Percentiles rank a stretch among this genome's conserved stretches.
phyloP scores from a whole-genome alignment of 306 rosid species.

The Cicer cuneatum region DNA sequence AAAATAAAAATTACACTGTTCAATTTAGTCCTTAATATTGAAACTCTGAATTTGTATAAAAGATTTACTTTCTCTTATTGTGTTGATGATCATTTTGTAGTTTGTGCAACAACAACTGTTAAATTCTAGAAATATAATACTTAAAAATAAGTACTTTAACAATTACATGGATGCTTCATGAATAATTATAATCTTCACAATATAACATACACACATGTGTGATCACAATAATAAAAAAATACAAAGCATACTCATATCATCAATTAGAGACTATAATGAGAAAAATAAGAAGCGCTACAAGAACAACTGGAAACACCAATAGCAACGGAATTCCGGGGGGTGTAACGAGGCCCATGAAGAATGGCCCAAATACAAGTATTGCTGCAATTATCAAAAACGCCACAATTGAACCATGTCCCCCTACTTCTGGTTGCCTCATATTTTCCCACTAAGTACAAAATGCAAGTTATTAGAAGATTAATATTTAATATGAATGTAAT shows the following conservation, averaged over 20 bases:
- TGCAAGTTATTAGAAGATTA: background rate
- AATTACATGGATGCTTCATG: background rate
- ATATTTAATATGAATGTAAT: background rate
- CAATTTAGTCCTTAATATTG: too few species aligned
- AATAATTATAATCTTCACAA: background rate
- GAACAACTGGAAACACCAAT: constrained; percentile 26
- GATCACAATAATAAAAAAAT: too few species aligned
- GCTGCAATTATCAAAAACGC: constrained; percentile 10
- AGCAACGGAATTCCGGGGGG: constrained; percentile 45
- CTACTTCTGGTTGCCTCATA: constrained; percentile 49
- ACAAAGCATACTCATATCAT: background rate
- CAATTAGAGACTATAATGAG: constrained; percentile 28
- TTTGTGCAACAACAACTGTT: too few species aligned
- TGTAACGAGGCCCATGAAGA: background rate
- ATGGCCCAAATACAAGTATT: constrained; percentile 33
- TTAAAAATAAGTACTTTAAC: background rate
- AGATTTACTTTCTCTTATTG: too few species aligned
- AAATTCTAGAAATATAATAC: too few species aligned
- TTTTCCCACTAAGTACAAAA: background rate
- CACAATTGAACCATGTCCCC: constrained; percentile 46
- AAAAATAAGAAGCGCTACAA: constrained; percentile 20
- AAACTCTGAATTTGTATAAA: too few species aligned
- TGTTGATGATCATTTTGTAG: too few species aligned
- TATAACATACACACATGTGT: background rate
- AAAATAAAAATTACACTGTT: too few species aligned